A percentile compares a stretch with the other conserved stretches of the same genome.
phyloP scores from a whole-genome alignment of 371 early-diverging fungal genomes.

The Mucor ambiguus region DNA sequence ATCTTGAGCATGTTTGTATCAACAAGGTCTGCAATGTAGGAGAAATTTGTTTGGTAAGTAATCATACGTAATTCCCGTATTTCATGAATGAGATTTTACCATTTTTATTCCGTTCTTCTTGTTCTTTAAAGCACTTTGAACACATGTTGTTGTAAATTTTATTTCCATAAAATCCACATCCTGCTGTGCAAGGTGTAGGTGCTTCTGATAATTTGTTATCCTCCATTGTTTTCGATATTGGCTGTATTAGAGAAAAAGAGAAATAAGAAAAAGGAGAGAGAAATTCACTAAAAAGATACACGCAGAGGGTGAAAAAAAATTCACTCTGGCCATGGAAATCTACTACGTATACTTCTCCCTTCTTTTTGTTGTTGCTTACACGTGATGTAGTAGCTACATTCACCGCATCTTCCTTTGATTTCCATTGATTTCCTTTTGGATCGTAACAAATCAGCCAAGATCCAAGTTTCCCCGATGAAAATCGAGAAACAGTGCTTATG shows the following conservation, averaged over 20 bases:
- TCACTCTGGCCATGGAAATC: neutral
- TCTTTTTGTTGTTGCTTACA: neutral
- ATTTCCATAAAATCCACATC: constrained; percentile 70
- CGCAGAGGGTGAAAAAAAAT: neutral
- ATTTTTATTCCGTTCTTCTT: constrained; percentile 26
- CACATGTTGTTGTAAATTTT: constrained; percentile 77
- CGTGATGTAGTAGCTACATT: neutral
- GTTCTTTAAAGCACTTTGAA: constrained; percentile 76
- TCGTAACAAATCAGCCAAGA: neutral
- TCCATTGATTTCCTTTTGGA: constrained; percentile 1
- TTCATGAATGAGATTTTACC: constrained; percentile 9
- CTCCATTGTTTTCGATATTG: constrained; percentile 47
- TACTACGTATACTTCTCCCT: constrained; percentile 1
- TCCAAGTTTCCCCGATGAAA: neutral
- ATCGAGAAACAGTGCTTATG: neutral
- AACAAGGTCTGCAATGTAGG: neutral
- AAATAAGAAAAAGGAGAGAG: constrained; percentile 12
- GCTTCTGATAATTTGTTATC: constrained; percentile 54
- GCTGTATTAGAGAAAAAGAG: constrained; percentile 1
- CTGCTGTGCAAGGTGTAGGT: constrained; percentile 63
- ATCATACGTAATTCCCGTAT: constrained; percentile 5
- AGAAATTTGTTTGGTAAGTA: neutral
- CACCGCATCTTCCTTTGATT: neutral
- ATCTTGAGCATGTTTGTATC: constrained; percentile 7
- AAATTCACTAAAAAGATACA: neutral